Evolutionary conservation across 805 yeast species (phyloP), one percentile per base, ranked within the genome.

Genomic region (Ogataea degrootiae): DNA sequence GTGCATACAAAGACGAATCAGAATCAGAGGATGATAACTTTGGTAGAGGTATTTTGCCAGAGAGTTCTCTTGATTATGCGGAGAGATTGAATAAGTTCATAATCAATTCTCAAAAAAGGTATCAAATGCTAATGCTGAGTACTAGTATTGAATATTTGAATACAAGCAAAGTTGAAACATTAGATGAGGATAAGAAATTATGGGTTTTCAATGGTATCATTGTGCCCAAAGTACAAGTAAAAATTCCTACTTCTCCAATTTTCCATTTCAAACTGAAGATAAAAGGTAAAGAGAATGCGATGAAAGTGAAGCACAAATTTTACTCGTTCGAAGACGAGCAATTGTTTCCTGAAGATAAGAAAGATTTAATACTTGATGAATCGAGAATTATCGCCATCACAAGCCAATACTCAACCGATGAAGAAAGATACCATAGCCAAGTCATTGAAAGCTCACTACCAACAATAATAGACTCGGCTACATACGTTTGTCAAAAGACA

Each of bases 401-500:
- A 6, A 38, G 41, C 12, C 37, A 45, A 5, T 43, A 45, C 15
- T 16, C 34, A 1, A 47, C 43, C 23, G 43, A 45, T 1, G 54
- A 53, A 21, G 49, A 49, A 11, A 23, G 41, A 3, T 44, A 51
- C 31, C 47, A 54, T 33, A 44, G 41, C 19, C 19, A 44, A 1
- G 56, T 57, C 1, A 34, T 61, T 15, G 33, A 43, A 35, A 51
- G 50, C 15, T 57, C 67, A 0, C 37, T 68, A 15, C 77, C 79
- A 1, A 52, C 57, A 12, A 42, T 75, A 2, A 37, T 73, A 9
- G 82, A 79, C 48, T 65, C 74, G 17, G 79, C 77, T 2, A 73
- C 72, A 12, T 79, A 64, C 56, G 71, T 75, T 1, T 75, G 79
- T 37, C 59, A 68, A 21, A 66, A 67, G 29, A 72, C 81, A 0